These are phyloP conservation scores for Ashbya aceris DNA, from an alignment of 1,139 yeast species.

Conservation along the genomic window DNA sequence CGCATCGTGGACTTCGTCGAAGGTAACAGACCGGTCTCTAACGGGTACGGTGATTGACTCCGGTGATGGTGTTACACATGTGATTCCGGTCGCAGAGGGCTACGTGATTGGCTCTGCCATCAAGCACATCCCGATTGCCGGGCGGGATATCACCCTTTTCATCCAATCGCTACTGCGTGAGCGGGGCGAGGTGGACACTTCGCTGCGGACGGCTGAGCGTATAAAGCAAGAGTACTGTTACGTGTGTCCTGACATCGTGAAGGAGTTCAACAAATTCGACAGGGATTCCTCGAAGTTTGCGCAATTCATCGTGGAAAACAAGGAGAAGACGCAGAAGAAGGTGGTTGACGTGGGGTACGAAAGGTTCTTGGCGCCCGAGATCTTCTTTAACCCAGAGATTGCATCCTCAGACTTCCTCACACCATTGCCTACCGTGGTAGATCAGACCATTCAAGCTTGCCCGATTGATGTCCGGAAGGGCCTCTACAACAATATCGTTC, in stretches of 20 bases:
- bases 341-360: constrained; percentile 93
- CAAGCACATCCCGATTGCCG: constrained; percentile 96
- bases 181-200: constrained; percentile 91
- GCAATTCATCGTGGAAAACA: constrained; percentile 81
- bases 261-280: constrained; percentile 90
- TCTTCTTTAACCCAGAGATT: constrained; percentile 96
- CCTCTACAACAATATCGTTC: constrained; percentile 85
- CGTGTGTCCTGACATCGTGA: constrained; percentile 95
- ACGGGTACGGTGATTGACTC: constrained; percentile 98
- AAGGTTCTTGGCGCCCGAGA: constrained; percentile 95
- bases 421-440: constrained; percentile 91
- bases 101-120: constrained; percentile 96
- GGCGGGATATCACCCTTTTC: constrained; percentile 91
- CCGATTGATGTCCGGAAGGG: constrained; percentile 98
- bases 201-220: constrained; percentile 89
- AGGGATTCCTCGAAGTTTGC: constrained; percentile 92
- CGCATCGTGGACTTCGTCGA: constrained; percentile 97
- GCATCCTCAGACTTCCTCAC: constrained; percentile 91
- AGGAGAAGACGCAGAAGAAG: constrained; percentile 53
- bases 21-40: constrained; percentile 86
- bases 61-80: constrained; percentile 98
- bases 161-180: constrained; percentile 91
- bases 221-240: constrained; percentile 95
- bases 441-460: constrained; percentile 85
- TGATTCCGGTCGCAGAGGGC: constrained; percentile 98